A percentile compares a stretch with the other conserved stretches of the same genome.
phyloP scores from a whole-genome alignment of 805 yeast genomes.

The Candida ipomoeae region DNA sequence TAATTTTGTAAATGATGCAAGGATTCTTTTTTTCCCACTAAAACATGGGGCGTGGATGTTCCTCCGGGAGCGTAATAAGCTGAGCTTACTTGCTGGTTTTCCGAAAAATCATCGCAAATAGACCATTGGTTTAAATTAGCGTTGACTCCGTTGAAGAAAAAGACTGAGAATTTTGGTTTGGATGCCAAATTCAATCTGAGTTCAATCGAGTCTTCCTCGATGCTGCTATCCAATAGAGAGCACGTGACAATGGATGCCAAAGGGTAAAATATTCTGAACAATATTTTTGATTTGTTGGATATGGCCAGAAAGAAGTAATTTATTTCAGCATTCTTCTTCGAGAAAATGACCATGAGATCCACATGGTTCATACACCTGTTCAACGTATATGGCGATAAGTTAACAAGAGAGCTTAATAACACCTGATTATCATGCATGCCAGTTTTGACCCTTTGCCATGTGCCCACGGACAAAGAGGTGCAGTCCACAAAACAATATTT shows the following conservation, averaged over 20 bases:
- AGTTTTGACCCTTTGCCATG: slow-evolving; percentile 74
- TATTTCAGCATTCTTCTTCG: slow-evolving; percentile 66
- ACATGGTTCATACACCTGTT: slow-evolving; percentile 62
- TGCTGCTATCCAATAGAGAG: slow-evolving; percentile 49
- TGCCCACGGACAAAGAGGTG: slow-evolving; percentile 65
- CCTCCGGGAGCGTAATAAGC: slow-evolving; percentile 57
- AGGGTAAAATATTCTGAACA: slow-evolving; percentile 72
- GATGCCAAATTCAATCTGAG: slow-evolving; percentile 48
- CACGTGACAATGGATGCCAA: slow-evolving; percentile 56
- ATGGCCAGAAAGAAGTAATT: slow-evolving; percentile 77
- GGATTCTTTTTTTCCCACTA: slow-evolving; percentile 53
- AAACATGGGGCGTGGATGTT: slow-evolving; percentile 60
- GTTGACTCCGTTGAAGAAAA: slow-evolving; percentile 55
- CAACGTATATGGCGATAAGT: slow-evolving; percentile 64
- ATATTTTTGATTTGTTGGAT: slow-evolving; percentile 60
- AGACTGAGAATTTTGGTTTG: slow-evolving; percentile 77
- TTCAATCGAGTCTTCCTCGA: slow-evolving; percentile 40
- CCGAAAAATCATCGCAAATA: slow-evolving; percentile 79
- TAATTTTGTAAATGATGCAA: slow-evolving; percentile 52
- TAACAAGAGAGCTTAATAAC: slow-evolving; percentile 46
- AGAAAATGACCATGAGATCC: slow-evolving; percentile 65
- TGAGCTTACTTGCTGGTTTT: slow-evolving; percentile 72
- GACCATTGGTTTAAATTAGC: slow-evolving; percentile 66
- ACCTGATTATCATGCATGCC: slow-evolving; percentile 46
- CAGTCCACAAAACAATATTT: slow-evolving; percentile 68